phyloP scores from a whole-genome alignment of 768 basidiomycete species.

The Xerocomus spinulosus region DNA sequence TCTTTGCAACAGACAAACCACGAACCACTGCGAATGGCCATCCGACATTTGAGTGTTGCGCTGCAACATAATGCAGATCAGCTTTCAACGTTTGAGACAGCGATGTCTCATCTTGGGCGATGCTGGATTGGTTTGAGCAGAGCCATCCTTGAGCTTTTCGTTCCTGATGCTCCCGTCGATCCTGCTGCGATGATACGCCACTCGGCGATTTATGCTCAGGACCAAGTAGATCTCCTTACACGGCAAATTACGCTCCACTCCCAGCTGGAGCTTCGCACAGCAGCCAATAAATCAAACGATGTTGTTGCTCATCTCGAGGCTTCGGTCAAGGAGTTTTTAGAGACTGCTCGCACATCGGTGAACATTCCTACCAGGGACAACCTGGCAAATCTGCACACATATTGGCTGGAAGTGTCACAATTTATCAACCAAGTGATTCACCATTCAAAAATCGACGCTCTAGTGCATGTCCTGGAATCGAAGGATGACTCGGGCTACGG shows the following conservation, averaged over 20 bases:
- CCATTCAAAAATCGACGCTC: constrained; percentile 43
- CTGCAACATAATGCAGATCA: constrained; percentile 16
- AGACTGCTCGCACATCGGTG: constrained; percentile 23
- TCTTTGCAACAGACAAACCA: constrained; percentile 33
- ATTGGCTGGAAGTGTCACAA: constrained; percentile 73
- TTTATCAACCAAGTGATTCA: constrained; percentile 61
- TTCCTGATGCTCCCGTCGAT: constrained; percentile 84
- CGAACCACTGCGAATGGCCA: constrained; percentile 33
- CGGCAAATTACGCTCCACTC: constrained; percentile 52
- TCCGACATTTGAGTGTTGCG: constrained; percentile 29
- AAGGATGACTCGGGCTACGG: constrained; percentile 36
- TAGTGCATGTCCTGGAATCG: constrained; percentile 38
- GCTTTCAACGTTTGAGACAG: constrained; percentile 12
- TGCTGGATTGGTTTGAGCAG: constrained; percentile 60
- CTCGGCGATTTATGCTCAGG: constrained; percentile 39
- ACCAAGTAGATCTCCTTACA: constrained; percentile 38
- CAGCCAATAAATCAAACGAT: constrained; percentile 54
- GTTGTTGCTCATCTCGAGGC: constrained; percentile 43
- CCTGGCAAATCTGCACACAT: constrained; percentile 50
- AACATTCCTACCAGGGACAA: constrained; percentile 36
- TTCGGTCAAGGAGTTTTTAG: constrained; percentile 29
- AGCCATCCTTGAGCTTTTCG: constrained; percentile 62
- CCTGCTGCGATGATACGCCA: constrained; percentile 65
- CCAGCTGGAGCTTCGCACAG: constrained; percentile 48
- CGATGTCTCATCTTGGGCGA: constrained; percentile 37